Base-by-base conservation (phyloP, 768 basidiomycete species). In the Collybiopsis luxurians region DNA sequence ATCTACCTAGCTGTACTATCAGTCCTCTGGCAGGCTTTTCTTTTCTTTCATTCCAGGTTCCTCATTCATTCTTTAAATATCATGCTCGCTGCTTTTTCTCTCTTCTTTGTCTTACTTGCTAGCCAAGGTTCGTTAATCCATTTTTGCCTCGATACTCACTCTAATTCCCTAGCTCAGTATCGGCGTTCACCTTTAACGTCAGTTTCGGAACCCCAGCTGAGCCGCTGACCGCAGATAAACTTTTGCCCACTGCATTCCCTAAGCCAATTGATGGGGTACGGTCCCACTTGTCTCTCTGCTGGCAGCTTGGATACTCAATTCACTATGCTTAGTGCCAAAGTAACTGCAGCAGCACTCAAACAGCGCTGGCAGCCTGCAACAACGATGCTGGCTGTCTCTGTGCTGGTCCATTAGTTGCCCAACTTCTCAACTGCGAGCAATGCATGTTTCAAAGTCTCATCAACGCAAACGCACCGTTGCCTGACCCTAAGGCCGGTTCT, bases 401-500 rank as follows among this genome's bases (percentile, higher is more conserved):
- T 74, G 63, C 57, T 17, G 57, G 69, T 13, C 64, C 58, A 7
- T 79, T 79, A 2, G 74, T 82, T 30, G 56, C 66, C 1, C 61
- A 71, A 1, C 68, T 91, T 55, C 69, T 75, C 1, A 49, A 63
- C 31, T 88, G 88, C 70, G 79, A 91, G 67, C 82, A 85, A 63
- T 91, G 89, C 74, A 79, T 87, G 77, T 84, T 87, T 64, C 66
- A 69, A 40, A 71, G 72, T 56, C 70, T 89, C 26, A 78, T 92
- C 60, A 63, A 64, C 9, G 69, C 70, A 34, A 85, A 85, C 64
- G 65, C 74, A 55, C 74, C 67, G 23, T 69, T 75, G 56, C 75
- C 79, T 10, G 82, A 87, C 66, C 70, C 74, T 49, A 74, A 76
- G 15, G 81, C 80, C 3, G 89, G 89, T 9, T 85, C 84, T n/a